These are phyloP conservation scores for Ceratobasidium sp. DNA, from an alignment of 1,284 basidiomycete species.

Conservation along the genomic window DNA sequence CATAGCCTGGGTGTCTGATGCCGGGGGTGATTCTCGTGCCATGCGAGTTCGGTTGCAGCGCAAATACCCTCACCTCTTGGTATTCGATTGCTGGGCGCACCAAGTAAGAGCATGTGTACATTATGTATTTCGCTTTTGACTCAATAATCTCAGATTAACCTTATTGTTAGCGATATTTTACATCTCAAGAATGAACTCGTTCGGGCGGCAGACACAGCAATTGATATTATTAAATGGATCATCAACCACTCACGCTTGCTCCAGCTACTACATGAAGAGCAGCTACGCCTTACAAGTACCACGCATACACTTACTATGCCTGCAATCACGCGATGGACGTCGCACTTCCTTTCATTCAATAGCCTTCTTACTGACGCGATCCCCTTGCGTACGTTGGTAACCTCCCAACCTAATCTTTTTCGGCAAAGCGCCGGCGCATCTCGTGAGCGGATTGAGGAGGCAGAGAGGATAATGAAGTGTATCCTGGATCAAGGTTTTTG, in stretches of 20 bases:
- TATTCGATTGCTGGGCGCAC: neutral
- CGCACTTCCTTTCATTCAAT: no score
- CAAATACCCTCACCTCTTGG: neutral
- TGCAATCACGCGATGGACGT: no score
- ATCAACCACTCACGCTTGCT: slow-evolving; percentile 56
- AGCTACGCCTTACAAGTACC: no score
- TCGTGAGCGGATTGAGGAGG: neutral
- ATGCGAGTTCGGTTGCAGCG: neutral
- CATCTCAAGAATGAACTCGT: slow-evolving; percentile 23
- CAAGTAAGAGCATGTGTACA: neutral
- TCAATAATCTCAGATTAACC: neutral
- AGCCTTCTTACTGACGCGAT: no score
- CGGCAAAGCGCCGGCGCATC: neutral
- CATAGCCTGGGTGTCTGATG: neutral
- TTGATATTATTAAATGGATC: slow-evolving; percentile 61
- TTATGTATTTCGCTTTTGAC: no score
- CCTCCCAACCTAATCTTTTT: no score
- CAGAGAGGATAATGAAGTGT: no score
- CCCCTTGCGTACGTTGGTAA: no score
- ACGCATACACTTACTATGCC: no score
- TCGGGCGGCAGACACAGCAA: neutral
- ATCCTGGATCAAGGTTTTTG: no score
- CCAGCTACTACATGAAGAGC: slow-evolving; percentile 52
- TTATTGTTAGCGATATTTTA: neutral
- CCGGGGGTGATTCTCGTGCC: neutral